Percentiles rank a stretch among this genome's conserved stretches.
phyloP scores from a whole-genome alignment of 2,329 filamentous ascomycete genomes.

The Fusarium sp. region DNA sequence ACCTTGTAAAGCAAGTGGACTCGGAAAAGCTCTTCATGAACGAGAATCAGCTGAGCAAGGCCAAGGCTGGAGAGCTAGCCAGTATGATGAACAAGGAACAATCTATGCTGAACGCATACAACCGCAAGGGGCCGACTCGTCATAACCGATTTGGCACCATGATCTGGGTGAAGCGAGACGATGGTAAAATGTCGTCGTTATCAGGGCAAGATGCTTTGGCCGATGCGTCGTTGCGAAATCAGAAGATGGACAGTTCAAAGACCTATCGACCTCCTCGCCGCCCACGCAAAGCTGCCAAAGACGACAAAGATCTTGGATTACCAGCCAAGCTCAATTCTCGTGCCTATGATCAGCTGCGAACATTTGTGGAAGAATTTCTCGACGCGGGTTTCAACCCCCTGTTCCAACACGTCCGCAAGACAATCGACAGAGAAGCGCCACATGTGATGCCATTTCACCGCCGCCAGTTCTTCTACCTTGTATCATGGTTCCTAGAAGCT shows the following conservation, averaged over 20 bases:
- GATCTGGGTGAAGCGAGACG: constrained; percentile 92
- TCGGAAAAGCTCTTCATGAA: constrained; percentile 86
- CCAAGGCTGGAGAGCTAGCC: constrained; percentile 78
- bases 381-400: constrained; percentile 95
- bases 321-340: constrained; percentile 75
- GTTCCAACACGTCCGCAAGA: constrained; percentile 85
- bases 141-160: constrained; percentile 97
- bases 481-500: constrained; percentile 91
- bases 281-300: constrained; percentile 68
- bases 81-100: constrained; percentile 83
- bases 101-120: constrained; percentile 81
- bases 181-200: constrained; percentile 84
- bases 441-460: constrained; percentile 81
- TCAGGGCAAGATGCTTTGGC: constrained; percentile 88
- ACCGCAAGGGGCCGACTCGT: constrained; percentile 81
- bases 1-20: constrained; percentile 90
- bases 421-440: constrained; percentile 88
- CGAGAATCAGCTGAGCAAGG: constrained; percentile 74
- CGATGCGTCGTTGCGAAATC: constrained; percentile 76
- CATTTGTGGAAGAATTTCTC: constrained; percentile 91
- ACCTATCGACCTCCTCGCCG: constrained; percentile 85
- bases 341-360: constrained; percentile 80
- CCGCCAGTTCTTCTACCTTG: constrained; percentile 90
- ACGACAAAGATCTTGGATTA: constrained; percentile 80
- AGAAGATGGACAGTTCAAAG: constrained; percentile 92